Evolutionary conservation across 768 basidiomycete species (phyloP).

Genomic region (Rhizopogon vesiculosus): DNA sequence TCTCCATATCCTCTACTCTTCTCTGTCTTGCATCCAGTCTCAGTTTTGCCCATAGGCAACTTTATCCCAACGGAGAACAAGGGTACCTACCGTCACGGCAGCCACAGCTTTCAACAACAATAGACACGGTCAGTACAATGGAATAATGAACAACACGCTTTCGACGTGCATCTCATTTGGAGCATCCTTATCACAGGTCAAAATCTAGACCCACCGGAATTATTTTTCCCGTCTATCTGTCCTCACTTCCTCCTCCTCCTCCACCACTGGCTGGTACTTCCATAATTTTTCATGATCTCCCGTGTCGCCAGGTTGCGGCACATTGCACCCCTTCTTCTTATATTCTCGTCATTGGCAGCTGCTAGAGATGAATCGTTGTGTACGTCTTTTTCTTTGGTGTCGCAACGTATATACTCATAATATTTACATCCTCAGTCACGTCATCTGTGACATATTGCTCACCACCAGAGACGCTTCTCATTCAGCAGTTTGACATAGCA

Average conservation of each 20-base stretch:
- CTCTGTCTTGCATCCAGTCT: no score
- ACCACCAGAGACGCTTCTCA: slow-evolving; percentile 73
- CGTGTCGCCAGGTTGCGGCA: slow-evolving; percentile 77
- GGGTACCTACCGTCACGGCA: slow-evolving; percentile 3
- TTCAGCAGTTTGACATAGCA: slow-evolving; percentile 71
- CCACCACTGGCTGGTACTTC: slow-evolving; percentile 8
- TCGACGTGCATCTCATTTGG: slow-evolving; percentile 19
- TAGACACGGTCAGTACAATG: slow-evolving; percentile 26
- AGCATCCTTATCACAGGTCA: slow-evolving; percentile 15
- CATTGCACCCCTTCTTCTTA: slow-evolving; percentile 34
- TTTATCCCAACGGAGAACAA: slow-evolving; percentile 12
- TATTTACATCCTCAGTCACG: slow-evolving; percentile 47
- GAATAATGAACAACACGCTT: slow-evolving; percentile 23
- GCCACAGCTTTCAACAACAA: slow-evolving; percentile 26
- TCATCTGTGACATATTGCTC: slow-evolving; percentile 87
- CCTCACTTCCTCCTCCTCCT: slow-evolving; percentile 10
- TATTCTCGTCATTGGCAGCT: slow-evolving; percentile 33
- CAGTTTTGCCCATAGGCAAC: no score
- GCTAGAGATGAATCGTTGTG: slow-evolving; percentile 58
- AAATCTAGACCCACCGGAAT: slow-evolving; percentile 16
- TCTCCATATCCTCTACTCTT: no score
- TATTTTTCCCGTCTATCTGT: slow-evolving; percentile 19
- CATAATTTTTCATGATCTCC: slow-evolving; percentile 49
- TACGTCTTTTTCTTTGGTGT: slow-evolving; percentile 31
- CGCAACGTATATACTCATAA: slow-evolving; percentile 4